phyloP scores from a whole-genome alignment of 805 yeast genomes.

The Ogataea nitratoaversa region DNA sequence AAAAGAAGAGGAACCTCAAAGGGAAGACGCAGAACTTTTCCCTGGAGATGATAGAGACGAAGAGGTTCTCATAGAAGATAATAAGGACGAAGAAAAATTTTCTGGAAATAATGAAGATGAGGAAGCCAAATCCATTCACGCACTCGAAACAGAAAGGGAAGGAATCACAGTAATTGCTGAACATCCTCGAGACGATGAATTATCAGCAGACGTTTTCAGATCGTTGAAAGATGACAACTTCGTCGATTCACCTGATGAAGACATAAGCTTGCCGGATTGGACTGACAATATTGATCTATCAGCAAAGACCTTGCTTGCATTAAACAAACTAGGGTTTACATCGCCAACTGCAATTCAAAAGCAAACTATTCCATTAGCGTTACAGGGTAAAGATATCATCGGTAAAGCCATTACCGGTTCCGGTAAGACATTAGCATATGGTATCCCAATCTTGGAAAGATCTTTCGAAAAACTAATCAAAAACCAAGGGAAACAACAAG shows the following conservation, averaged over 20 bases:
- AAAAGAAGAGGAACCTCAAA: too few relatives aligned
- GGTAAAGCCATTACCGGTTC: conserved; percentile 98
- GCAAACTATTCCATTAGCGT: conserved; percentile 66
- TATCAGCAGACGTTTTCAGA: conserved; percentile 15
- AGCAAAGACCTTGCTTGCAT: conserved; percentile 55
- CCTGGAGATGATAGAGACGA: conserved; percentile 8
- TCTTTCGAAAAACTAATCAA: conserved; percentile 32
- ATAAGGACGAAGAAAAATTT: not conserved
- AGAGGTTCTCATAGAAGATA: not conserved
- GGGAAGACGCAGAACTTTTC: too few relatives aligned
- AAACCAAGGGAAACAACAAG: conserved; percentile 4
- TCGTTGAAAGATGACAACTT: conserved; percentile 8
- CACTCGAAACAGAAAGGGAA: not conserved
- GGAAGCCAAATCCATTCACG: not conserved
- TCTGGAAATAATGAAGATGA: conserved; percentile 4
- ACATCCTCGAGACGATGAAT: conserved; percentile 6
- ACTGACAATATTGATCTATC: conserved; percentile 40
- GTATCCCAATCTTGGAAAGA: conserved; percentile 82
- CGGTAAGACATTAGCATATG: conserved; percentile 95
- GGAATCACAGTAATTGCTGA: not conserved
- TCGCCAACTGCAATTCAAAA: conserved; percentile 85
- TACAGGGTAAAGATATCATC: conserved; percentile 74
- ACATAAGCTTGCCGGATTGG: conserved; percentile 63
- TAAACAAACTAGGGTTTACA: conserved; percentile 52
- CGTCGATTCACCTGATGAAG: conserved; percentile 22